A percentile compares a stretch with the other conserved stretches of the same genome.
Conservation (phyloP, 257 asterid species). For the Solanum commersonii region DNA sequence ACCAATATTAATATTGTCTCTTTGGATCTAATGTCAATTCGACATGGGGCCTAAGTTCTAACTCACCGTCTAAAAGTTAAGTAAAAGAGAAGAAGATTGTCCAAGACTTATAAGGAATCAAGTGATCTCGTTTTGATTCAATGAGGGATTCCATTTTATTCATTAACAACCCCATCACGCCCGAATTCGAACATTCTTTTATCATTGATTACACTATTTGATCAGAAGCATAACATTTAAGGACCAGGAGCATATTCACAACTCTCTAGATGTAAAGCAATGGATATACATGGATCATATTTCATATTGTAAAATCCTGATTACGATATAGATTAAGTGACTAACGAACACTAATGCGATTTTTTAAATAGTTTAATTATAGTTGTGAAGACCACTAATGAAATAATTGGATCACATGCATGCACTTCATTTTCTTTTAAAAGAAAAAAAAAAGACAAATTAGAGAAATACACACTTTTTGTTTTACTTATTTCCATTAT, state of each 20-base stretch:
- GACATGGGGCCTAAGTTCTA: background rate
- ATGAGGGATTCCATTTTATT: too few species aligned
- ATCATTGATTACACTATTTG: fast-evolving
- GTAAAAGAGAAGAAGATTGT: fast-evolving
- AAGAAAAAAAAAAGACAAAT: too few species aligned
- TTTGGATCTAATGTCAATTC: too few species aligned
- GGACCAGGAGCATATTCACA: background rate
- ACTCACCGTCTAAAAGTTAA: too few species aligned
- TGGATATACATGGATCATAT: background rate
- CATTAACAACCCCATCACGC: fast-evolving
- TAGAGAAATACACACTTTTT: too few species aligned
- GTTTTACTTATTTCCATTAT: too few species aligned
- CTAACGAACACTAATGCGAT: background rate
- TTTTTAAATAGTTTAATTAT: background rate
- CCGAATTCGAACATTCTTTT: too few species aligned
- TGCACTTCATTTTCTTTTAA: background rate
- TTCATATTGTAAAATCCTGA: background rate
- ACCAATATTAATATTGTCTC: background rate
- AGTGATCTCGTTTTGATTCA: background rate
- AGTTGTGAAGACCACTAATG: background rate
- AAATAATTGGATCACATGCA: background rate
- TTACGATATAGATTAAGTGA: background rate
- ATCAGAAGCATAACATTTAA: background rate
- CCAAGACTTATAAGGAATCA: too few species aligned
- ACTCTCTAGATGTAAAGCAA: background rate